Evolutionary conservation across 2,329 filamentous ascomycete species (phyloP).

Genomic region (Capronia coronata): DNA sequence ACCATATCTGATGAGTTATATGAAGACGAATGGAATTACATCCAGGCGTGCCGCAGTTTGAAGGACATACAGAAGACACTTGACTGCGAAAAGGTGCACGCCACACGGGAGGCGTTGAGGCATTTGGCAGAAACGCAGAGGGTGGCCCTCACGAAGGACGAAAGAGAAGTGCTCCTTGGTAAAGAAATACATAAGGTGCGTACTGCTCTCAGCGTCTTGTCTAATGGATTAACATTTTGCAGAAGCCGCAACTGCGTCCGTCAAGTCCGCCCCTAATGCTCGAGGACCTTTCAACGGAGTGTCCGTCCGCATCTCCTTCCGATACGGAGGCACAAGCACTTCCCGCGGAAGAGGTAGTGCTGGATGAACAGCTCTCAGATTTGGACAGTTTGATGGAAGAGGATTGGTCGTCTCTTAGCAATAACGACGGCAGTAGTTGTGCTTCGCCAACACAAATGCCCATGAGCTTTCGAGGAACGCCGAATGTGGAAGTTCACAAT

Average conservation of each 20-base stretch:
- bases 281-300: conserved; percentile 2
- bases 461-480: background rate
- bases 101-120: conserved; percentile 17
- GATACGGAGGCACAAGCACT: background rate
- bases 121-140: conserved; percentile 6
- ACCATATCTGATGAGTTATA: background rate
- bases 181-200: background rate
- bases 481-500: too few species aligned
- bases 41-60: background rate
- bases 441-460: background rate
- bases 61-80: conserved; percentile 6
- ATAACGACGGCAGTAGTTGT: background rate
- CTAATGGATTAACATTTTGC: background rate
- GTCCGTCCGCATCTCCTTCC: background rate
- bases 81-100: conserved; percentile 12
- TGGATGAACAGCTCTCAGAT: conserved; percentile 6
- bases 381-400: conserved; percentile 8
- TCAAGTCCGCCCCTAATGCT: conserved; percentile 3
- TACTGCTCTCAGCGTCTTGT: background rate
- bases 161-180: conserved; percentile 1
- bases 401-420: background rate
- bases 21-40: conserved; percentile 13
- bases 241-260: conserved; percentile 5
- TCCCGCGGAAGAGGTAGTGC: conserved; percentile 1
- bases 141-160: background rate